Evolutionary conservation across 2,329 filamentous ascomycete species (phyloP).

Genomic region (Fusarium papillatum): DNA sequence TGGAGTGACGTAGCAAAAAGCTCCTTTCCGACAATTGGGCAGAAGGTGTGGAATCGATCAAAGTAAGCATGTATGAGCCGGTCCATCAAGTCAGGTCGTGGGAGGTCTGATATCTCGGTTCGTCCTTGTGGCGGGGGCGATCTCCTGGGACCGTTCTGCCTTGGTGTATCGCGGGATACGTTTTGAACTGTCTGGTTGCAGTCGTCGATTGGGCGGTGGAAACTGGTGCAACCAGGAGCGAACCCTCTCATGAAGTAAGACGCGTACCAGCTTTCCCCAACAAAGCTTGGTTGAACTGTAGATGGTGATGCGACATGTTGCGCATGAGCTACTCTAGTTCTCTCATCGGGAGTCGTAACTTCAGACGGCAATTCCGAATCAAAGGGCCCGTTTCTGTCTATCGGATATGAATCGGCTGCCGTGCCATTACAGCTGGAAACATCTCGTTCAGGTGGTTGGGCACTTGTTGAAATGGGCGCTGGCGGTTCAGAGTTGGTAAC

Average conservation of each 20-base stretch:
- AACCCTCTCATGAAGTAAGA: neutral
- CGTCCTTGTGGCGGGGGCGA: neutral
- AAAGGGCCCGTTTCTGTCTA: neutral
- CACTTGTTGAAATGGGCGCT: neutral
- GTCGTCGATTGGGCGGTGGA: neutral
- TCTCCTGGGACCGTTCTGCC: neutral
- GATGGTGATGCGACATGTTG: neutral
- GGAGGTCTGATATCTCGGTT: neutral
- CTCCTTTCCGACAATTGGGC: neutral
- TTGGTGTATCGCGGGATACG: neutral
- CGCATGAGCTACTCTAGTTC: neutral
- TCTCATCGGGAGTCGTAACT: neutral
- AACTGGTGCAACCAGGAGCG: neutral
- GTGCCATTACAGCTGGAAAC: neutral
- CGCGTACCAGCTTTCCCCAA: neutral
- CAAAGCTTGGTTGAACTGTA: neutral
- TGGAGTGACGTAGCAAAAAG: neutral
- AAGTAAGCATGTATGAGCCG: slow-evolving; percentile 18
- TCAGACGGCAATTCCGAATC: neutral
- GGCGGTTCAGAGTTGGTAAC: neutral
- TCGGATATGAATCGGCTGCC: neutral
- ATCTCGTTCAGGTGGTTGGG: neutral
- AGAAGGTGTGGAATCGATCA: neutral
- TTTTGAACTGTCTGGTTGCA: neutral
- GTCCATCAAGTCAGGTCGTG: neutral